Percentiles rank a stretch among this genome's conserved stretches.
These are phyloP conservation scores for Prunus yedoensis DNA, from an alignment of 331 rosid genomes.

Conservation along the genomic window DNA sequence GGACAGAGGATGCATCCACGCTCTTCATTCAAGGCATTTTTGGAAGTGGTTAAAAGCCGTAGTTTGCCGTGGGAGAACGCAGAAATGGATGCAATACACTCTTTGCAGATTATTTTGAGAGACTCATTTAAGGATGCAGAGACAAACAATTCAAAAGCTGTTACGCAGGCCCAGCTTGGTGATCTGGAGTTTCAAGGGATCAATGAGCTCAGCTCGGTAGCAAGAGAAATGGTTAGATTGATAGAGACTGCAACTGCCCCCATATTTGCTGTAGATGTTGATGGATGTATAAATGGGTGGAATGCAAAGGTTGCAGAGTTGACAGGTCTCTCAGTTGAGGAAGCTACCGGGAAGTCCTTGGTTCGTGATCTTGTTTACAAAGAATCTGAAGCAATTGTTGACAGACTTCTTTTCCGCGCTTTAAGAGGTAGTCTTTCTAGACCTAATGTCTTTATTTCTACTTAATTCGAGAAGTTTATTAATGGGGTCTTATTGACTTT, in stretches of 20 bases:
- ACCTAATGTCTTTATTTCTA: conserved; percentile 16
- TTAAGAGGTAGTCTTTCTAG: conserved; percentile 62
- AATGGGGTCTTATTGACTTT: conserved; percentile 16
- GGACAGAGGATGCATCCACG: conserved; percentile 99
- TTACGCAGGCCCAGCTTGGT: conserved; percentile 47
- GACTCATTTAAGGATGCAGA: conserved; percentile 74
- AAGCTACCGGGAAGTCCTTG: conserved; percentile 94
- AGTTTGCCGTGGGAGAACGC: conserved; percentile 96
- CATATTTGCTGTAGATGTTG: conserved; percentile 83
- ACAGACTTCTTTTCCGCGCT: conserved; percentile 69
- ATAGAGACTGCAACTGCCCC: conserved; percentile 99
- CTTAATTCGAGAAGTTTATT: conserved; percentile 16
- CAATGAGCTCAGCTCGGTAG: conserved; percentile 94
- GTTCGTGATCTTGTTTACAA: conserved; percentile 72
- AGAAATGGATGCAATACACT: conserved; percentile 99
- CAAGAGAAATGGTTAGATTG: conserved; percentile 97
- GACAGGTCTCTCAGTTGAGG: conserved; percentile 86
- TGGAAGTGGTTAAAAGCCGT: conserved; percentile 97
- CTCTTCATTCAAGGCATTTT: conserved; percentile 92
- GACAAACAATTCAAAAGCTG: conserved; percentile 65
- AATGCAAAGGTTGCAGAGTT: conserved; percentile 90
- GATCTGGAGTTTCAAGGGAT: conserved; percentile 71
- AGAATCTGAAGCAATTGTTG: conserved; percentile 71
- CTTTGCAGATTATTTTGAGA: conserved; percentile 91
- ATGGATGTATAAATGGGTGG: conserved; percentile 95